These are phyloP conservation scores for Penicillium arizonense DNA, from an alignment of 495 filamentous ascomycete species.

Conservation along the genomic window DNA sequence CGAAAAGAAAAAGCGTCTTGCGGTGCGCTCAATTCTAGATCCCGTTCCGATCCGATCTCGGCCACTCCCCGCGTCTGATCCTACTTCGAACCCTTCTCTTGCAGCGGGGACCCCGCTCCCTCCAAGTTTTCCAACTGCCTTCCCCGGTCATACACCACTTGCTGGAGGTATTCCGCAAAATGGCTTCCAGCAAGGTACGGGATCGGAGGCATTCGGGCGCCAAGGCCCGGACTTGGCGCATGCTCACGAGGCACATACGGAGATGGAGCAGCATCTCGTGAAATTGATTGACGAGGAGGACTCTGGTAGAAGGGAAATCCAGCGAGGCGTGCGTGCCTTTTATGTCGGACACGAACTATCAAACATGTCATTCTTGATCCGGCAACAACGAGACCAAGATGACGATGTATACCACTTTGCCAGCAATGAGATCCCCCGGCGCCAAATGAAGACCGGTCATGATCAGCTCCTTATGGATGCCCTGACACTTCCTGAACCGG, in stretches of 20 bases:
- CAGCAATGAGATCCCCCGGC: conserved; percentile 46
- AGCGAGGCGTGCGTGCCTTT: conserved; percentile 45
- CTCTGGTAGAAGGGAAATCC: conserved; percentile 40
- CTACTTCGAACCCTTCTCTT: conserved; percentile 22
- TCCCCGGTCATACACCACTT: conserved; percentile 22
- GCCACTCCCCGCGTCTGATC: conserved; percentile 31
- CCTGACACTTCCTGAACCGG: conserved; percentile 43
- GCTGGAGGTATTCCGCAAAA: conserved; percentile 21
- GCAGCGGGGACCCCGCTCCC: conserved; percentile 19
- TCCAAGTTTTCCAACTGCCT: conserved; percentile 32
- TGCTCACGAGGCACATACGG: conserved; percentile 33
- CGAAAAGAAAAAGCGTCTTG: conserved; percentile 48
- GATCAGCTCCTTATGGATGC: conserved; percentile 50
- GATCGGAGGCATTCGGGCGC: conserved; percentile 25
- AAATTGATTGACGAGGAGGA: conserved; percentile 49
- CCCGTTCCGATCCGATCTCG: conserved; percentile 51
- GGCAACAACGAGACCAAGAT: conserved; percentile 45
- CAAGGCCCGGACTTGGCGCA: conserved; percentile 30
- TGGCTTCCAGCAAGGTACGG: conserved; percentile 20
- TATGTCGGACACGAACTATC: conserved; percentile 51
- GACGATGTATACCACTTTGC: conserved; percentile 49
- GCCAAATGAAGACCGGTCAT: conserved; percentile 44
- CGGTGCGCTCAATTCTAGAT: conserved; percentile 46
- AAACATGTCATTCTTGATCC: conserved; percentile 53
- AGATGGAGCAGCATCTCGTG: conserved; percentile 44